Evolutionary conservation across 208 protist species (phyloP), one percentile per base, ranked within the genome.

Genomic region (Leishmania lainsoni): DNA sequence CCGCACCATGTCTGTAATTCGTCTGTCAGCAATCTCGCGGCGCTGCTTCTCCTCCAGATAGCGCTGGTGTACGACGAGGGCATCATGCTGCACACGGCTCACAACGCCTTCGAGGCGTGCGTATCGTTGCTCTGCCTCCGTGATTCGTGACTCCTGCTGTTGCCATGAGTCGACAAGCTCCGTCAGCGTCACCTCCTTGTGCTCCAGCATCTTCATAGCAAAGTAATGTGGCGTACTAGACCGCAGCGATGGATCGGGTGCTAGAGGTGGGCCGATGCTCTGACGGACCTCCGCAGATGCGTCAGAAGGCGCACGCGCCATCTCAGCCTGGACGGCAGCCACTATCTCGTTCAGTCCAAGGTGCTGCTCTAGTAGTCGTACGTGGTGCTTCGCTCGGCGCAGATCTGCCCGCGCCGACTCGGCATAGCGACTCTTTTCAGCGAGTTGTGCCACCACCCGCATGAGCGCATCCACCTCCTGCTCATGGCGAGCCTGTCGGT

Each of bases 161-260:
- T 86, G 75, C 92, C 94, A 97, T 6, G 85, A 81, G 66, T 96
- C 88, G 12, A 97, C 89, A 0, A 97, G 84, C 58, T 97, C 94
- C 9, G 91, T 94, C 39, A 97, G 79, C 2, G 94, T 94, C 45
- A 97, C 70, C 35, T 96, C 91, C 72, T 87, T 87, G 84, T 95
- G 92, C 75, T 92, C 85, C 22, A 97, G 79, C 75, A 93, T 72
- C 6, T 86, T 87, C 48, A 97, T 77, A 5, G 94, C 94, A 85
- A 87, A 96, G 83, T 95, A 96, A 32, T 95, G 87, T 35, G 94
- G 94, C 12, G 92, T 83, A 81, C 74, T 83, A 22, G 80, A 78
- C 22, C 48, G 80, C 69, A 83, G 71, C 58, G 59, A 26, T 1
- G 63, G 45, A 17, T 86, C 59, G 1, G 76, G 80, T 5, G 84